Conservation (phyloP, 257 asterid genomes). For the Nicotiana knightiana region DNA sequence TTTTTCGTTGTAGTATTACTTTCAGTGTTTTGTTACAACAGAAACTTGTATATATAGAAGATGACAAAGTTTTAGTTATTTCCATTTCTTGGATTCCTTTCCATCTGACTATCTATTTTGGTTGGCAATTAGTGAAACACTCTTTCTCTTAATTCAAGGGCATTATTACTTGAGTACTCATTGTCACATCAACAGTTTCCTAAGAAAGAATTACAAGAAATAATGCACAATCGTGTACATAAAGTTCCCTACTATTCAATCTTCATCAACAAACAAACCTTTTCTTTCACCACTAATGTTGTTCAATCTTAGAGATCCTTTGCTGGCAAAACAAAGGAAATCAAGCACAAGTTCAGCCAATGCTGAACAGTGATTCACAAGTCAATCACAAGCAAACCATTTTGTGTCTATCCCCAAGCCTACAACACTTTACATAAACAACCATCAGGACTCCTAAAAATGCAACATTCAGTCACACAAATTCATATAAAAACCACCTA, state of each 20-base stretch:
- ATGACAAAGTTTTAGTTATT: background rate
- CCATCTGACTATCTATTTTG: background rate
- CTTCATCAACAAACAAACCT: background rate
- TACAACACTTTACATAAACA: constrained; percentile 37
- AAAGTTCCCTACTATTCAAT: background rate
- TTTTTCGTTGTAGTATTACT: too few species aligned
- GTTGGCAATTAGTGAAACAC: background rate
- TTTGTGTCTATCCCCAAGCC: constrained; percentile 24
- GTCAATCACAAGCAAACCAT: constrained; percentile 32
- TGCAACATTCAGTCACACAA: constrained; percentile 14
- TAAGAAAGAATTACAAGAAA: background rate
- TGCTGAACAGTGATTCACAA: constrained; percentile 50
- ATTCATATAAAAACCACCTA: constrained; percentile 3
- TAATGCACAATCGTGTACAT: background rate
- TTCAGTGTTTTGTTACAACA: background rate
- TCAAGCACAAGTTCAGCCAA: constrained; percentile 51
- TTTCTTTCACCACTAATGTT: background rate
- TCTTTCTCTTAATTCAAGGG: background rate
- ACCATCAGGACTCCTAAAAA: constrained; percentile 20
- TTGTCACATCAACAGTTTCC: background rate
- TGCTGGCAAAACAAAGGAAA: constrained; percentile 38
- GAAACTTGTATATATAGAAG: background rate
- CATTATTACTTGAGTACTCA: background rate
- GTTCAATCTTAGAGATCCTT: constrained; percentile 22
- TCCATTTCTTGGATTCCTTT: background rate